Base-by-base conservation (phyloP, 345 rosid species). In the Salix purpurea region DNA sequence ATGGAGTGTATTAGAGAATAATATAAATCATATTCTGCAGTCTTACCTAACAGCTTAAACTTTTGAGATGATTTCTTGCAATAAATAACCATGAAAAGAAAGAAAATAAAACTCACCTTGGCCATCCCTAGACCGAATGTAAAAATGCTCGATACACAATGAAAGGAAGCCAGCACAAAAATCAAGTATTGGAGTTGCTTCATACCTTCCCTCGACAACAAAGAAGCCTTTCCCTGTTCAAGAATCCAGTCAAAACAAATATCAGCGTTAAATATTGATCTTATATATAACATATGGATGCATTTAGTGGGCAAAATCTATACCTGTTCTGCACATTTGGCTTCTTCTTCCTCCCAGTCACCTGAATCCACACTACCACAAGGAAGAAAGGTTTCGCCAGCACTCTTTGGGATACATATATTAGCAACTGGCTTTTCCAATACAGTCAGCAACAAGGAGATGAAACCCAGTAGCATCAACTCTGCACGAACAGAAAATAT, bases 401-500 rank as follows among this genome's bases (percentile, higher is more conserved):
- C 74, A 32, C 80, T 83, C 60, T 72, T 42, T 30, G 94, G 81
- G 64, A 94, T 84, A 70, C 98, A 94, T 7, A 92, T 89, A 2
- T 68, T 88, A 18, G 96, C 87, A 62, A 94, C 90, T 30, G 32
- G 60, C 78, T 83, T 88, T 83, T 92, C 92, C 30, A 85, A 56
- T 18, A 81, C 79, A 5, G 92, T 88, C 30, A 94, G 82, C 65
- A 92, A 78, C 87, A 94, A 74, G 12, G 98, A 92, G 71, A 89
- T 84, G 87, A 94, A 94, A 61, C 98, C 98, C 86, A 92, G 36
- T 32, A 89, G 77, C 97, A 89, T 88, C 86, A 94, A 78, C 67
- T 89, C 98, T 94, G 75, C 66, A 80, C 0, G 16, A 1, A 39
- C 0, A 26, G 18, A 66, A 24, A 39, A n/a, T 9, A n/a, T 11